Base-by-base conservation (phyloP, 108 stramenopile genomes). In the Fragilariopsis cylindrus region DNA sequence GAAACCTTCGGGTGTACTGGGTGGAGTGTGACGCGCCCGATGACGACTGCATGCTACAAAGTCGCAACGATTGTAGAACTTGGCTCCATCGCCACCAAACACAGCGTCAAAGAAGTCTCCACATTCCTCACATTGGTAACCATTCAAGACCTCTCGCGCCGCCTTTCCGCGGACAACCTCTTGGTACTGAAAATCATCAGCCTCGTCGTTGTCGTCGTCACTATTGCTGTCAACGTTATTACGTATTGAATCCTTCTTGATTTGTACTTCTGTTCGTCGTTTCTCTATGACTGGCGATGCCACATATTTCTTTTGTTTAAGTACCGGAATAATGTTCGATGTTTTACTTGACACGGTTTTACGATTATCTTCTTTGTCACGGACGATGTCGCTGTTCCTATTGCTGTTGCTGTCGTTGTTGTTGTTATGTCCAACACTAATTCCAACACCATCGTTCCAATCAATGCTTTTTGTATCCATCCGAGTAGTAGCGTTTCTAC, bases 151-250 rank as follows among this genome's bases (percentile, higher is more conserved):
- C 13, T 73, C 65, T 9, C 78, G 52, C 40, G 72, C 78, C 15
- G 48, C 72, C 58, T 62, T 73, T 3, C 72, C 72, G 13, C 72
- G 78, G n/a, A 73, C 78, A 48, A 69, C 71, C 57, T 79, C 67
- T 18, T 52, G 43, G 16, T 73, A 79, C 15, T 50, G 48, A n/a
- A 49, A 68, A 18, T 68, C n/a, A n/a, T 21, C 19, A 18, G 40
- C 30, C 5, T 40, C 44, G 21, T 65, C 44, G 39, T 40, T 65
- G 4, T 68, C 9, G 12, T 7, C 30, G 2, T 30, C 30, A 2
- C 30, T 30, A 30, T 30, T 30, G 30, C 30, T 30, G 30, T 30
- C 30, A 30, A 30, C 30, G 30, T 30, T 30, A 30, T 30, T 30
- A 30, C 30, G 30, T 30, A 30, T 30, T 30, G 30, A 30, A 30